Percentiles rank a stretch among this genome's conserved stretches.
Conservation (phyloP, 164 flowering plant species). For the Warburgia ugandensis region DNA sequence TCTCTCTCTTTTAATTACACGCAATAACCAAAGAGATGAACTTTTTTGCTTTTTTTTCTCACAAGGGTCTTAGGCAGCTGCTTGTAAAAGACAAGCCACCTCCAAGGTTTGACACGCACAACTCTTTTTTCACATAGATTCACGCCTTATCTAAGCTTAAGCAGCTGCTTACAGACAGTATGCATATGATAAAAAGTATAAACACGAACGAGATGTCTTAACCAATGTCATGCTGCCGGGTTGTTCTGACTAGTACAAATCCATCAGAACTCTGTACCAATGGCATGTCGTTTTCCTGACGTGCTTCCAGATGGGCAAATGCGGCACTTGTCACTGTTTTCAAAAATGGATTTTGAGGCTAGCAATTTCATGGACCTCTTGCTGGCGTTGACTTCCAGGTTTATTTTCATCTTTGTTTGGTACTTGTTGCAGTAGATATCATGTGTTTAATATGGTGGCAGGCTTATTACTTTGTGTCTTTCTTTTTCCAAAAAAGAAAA, state of each 20-base stretch:
- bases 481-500: background rate
- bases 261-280: slow-evolving; percentile 90
- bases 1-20: too few relatives aligned
- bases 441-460: background rate
- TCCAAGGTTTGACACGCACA: too few relatives aligned
- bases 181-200: too few relatives aligned
- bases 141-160: too few relatives aligned
- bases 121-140: too few relatives aligned
- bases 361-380: slow-evolving; percentile 65
- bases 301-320: slow-evolving; percentile 97
- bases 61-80: too few relatives aligned
- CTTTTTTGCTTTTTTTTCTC: too few relatives aligned
- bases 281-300: slow-evolving; percentile 98
- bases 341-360: slow-evolving; percentile 52
- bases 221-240: slow-evolving; percentile 37
- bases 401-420: slow-evolving; percentile 4
- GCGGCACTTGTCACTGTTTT: slow-evolving; percentile 90
- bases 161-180: too few relatives aligned
- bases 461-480: background rate
- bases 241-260: slow-evolving; percentile 91
- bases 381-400: slow-evolving; percentile 98
- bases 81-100: too few relatives aligned
- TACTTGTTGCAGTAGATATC: background rate
- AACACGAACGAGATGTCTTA: background rate
- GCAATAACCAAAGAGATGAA: too few relatives aligned